Base-by-base conservation (phyloP, 2,329 filamentous ascomycete genomes). In the Tolypocladium tundrense region DNA sequence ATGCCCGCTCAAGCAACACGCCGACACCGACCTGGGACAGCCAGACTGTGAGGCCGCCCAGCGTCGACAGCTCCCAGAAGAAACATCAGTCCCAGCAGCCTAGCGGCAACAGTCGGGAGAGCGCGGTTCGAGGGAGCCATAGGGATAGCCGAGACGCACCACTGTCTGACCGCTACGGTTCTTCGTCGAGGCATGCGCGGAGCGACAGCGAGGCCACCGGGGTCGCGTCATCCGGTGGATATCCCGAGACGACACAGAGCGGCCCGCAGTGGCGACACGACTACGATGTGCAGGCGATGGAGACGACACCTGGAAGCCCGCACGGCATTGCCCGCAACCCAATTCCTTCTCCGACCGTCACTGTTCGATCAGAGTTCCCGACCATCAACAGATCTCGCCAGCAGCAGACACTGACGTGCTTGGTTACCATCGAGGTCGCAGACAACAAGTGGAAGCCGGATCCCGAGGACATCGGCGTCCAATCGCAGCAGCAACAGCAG, bases 281-380 rank as follows among this genome's bases (percentile, higher is more conserved):
- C 69, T 97, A 96, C 68, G 94, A 97, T 68, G 84, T 96, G 19
- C 93, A 97, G 71, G 91, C 92, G 4, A 96, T 97, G 90, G 93
- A 97, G 72, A 90, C 90, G 0, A 88, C 86, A 40, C 79, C 95
- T 21, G 83, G 84, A 62, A 91, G 86, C 72, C 88, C 91, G 7
- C 86, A 88, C 42, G 75, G 80, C 7, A 81, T 88, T 24, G 81
- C 85, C 11, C 89, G 88, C 66, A 96, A 96, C 65, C 91, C 91
- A 0, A 97, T 97, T 59, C 92, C 94, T 1, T 79, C 91, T 7
- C 94, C 94, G 0, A 88, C 85, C 0, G 91, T 99, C n/a, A 96
- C 90, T 0, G 88, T 99, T 53, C 89, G 93, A 59, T 97, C 93
- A 69, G 94, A 99, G 73, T 99, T 97, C 68, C 94, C 94, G 0